Base-by-base conservation (phyloP, 2,329 filamentous ascomycete species). In the Didymella pomorum region DNA sequence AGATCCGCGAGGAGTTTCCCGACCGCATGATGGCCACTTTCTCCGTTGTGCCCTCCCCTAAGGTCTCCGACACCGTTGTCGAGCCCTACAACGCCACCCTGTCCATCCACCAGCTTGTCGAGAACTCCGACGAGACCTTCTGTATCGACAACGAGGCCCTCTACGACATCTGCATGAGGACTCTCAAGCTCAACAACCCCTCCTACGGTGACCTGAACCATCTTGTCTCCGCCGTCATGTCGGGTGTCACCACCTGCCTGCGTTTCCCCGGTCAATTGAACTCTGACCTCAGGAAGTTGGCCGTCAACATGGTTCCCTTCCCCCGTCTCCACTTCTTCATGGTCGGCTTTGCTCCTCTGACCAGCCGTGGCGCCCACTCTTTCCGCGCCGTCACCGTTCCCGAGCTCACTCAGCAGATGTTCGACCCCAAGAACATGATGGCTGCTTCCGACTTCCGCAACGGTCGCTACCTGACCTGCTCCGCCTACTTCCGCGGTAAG, bases 351-450 rank as follows among this genome's bases (percentile, higher is more conserved):
- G 94, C 95, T 82, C 95, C 95, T 79, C 88, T 99, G 77, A 99
- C 95, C 80, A 96, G 92, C 83, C 89, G 90, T 81, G 89, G 89
- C 74, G 90, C 94, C 70, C 82, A 96, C 87, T 92, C 91, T 72
- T 99, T 98, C 94, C 95, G 95, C 79, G 94, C 95, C 70, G 91
- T 98, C 81, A 93, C 90, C 77, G 95, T 99, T 63, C 94, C 95
- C 58, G 95, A 99, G 87, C 88, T 99, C 81, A 98, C 95, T 76
- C 95, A 99, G 86, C 95, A 99, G 83, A 98, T 99, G 93, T 99
- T 96, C 86, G 95, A 99, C 86, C 94, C 95, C 77, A 99, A 98
- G 93, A 99, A 99, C 90, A 99, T 99, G 94, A 99, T 99, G 95
- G 95, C 95, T 83, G 95, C 95, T 68, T 96, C 93, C 66, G 95